Conservation (phyloP, 169 alveolate genomes). For the Cystoisospora suis region DNA sequence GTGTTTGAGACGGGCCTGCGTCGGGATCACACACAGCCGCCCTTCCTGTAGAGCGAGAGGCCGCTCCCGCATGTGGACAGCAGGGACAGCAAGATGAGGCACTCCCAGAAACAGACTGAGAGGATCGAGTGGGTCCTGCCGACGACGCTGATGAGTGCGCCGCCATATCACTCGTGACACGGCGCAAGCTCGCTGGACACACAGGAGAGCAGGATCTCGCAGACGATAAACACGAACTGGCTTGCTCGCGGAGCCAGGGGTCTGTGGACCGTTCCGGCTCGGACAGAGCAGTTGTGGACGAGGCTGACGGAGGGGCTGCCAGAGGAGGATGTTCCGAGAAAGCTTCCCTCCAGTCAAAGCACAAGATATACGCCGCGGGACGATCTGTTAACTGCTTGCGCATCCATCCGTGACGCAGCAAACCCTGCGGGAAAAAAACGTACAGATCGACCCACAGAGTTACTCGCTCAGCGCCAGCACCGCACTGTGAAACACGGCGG, state of each 20-base stretch:
- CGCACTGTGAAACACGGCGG: not conserved
- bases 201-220: too few species aligned
- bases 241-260: too few species aligned
- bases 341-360: constrained; percentile 63
- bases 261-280: not conserved
- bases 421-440: constrained; percentile 33
- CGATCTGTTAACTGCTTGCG: constrained; percentile 53
- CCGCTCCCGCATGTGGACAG: constrained; percentile 1
- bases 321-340: not conserved
- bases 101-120: not conserved
- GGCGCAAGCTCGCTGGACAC: too few species aligned
- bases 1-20: too few species aligned
- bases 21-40: not conserved
- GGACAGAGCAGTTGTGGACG: not conserved
- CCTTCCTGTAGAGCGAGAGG: not conserved
- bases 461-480: not conserved
- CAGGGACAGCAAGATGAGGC: not conserved
- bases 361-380: constrained; percentile 54
- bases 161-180: not conserved
- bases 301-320: not conserved
- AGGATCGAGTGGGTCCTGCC: constrained; percentile 36
- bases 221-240: too few species aligned
- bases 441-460: not conserved
- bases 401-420: constrained; percentile 62
- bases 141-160: not conserved